phyloP scores from a whole-genome alignment of 805 yeast genomes.

The Suhomyces kilbournensis region DNA sequence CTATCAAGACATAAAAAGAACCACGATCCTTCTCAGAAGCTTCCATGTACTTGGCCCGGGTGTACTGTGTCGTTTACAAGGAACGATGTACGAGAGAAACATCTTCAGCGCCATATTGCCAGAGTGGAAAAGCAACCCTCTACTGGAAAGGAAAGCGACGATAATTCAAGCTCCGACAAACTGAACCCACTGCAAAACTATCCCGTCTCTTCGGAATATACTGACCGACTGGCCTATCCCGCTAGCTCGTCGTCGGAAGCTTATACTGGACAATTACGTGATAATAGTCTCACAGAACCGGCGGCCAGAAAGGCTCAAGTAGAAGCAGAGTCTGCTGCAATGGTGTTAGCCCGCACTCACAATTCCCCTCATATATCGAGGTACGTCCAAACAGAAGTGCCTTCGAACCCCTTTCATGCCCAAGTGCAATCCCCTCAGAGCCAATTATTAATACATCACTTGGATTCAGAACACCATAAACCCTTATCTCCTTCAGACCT shows the following conservation, averaged over 20 bases:
- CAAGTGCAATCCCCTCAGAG: not conserved
- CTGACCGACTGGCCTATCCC: too few species aligned
- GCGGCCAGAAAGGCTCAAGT: not conserved
- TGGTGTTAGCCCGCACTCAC: not conserved
- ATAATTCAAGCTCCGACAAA: not conserved
- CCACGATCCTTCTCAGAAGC: conserved; percentile 7
- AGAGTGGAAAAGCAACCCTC: not conserved
- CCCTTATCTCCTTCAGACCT: conserved; percentile 27
- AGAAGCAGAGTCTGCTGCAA: not conserved
- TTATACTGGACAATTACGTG: not conserved
- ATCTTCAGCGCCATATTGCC: conserved; percentile 5
- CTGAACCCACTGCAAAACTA: not conserved
- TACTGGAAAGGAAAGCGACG: not conserved
- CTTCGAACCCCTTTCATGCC: not conserved
- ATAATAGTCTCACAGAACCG: not conserved
- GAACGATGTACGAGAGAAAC: conserved; percentile 9
- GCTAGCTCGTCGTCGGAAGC: not conserved
- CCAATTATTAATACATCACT: not conserved
- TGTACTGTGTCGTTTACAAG: conserved; percentile 5
- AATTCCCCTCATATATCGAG: not conserved
- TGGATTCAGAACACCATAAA: not conserved
- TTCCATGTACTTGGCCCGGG: conserved; percentile 8
- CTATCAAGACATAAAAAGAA: conserved; percentile 8
- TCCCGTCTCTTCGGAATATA: not conserved
- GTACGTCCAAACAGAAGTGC: not conserved